phyloP scores from a whole-genome alignment of 2,329 filamentous ascomycete genomes.

The Colletotrichum australisinense region DNA sequence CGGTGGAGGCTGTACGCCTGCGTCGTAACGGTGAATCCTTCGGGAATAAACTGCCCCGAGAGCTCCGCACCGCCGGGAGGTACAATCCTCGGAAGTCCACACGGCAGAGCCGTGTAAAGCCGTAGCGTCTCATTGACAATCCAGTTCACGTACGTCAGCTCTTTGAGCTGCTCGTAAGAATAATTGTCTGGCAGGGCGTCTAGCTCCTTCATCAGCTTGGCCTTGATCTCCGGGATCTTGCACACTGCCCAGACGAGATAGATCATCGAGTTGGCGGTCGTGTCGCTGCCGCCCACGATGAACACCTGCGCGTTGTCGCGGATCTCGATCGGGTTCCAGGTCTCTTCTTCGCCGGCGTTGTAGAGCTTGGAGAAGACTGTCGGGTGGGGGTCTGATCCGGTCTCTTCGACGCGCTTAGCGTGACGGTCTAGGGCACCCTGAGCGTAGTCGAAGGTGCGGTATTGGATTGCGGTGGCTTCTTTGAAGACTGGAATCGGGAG shows the following conservation, averaged over 20 bases:
- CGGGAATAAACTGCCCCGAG: slow-evolving; percentile 52
- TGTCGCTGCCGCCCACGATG: slow-evolving; percentile 64
- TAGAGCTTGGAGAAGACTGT: slow-evolving; percentile 31
- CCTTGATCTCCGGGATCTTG: slow-evolving; percentile 43
- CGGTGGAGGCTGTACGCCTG: slow-evolving; percentile 61
- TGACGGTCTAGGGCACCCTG: slow-evolving; percentile 24
- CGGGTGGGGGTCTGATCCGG: slow-evolving; percentile 5
- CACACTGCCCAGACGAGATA: slow-evolving; percentile 58
- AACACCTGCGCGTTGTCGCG: slow-evolving; percentile 42
- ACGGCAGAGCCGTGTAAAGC: slow-evolving; percentile 53
- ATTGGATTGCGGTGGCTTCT: slow-evolving; percentile 13
- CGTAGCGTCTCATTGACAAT: slow-evolving; percentile 59
- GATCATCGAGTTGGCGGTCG: slow-evolving; percentile 61
- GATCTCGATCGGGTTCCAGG: slow-evolving; percentile 24
- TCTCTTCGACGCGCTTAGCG: slow-evolving; percentile 19
- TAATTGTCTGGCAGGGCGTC: slow-evolving; percentile 38
- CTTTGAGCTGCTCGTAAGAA: slow-evolving; percentile 46
- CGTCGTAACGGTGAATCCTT: slow-evolving; percentile 51
- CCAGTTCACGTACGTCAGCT: slow-evolving; percentile 53
- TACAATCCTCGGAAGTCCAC: slow-evolving; percentile 52
- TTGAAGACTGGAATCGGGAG: slow-evolving; percentile 29
- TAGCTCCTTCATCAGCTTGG: slow-evolving; percentile 49
- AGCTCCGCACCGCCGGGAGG: slow-evolving; percentile 53
- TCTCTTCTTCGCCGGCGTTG: slow-evolving; percentile 20
- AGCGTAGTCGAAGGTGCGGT: slow-evolving; percentile 23